Evolutionary conservation across 2,329 filamentous ascomycete species (phyloP).

Genomic region (Teratosphaeria nubilosa): DNA sequence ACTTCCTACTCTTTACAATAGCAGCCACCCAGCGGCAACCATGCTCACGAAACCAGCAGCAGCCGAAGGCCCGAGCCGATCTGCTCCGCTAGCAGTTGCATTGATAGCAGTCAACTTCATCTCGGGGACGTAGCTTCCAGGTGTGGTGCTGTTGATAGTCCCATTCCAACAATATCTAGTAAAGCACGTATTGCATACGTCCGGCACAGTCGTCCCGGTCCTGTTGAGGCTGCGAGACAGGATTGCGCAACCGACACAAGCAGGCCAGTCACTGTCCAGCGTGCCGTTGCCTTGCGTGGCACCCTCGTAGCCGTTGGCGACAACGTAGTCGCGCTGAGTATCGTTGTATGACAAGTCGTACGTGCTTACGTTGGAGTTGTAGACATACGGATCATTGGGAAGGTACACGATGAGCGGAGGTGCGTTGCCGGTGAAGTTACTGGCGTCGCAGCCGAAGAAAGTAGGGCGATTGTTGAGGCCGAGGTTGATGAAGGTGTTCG

Average conservation of each 20-base stretch:
- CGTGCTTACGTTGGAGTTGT: conserved; percentile 68
- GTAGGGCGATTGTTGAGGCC: conserved; percentile 59
- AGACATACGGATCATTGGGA: conserved; percentile 58
- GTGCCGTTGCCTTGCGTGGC: conserved; percentile 77
- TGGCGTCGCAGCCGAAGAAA: conserved; percentile 68
- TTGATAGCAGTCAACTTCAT: conserved; percentile 14
- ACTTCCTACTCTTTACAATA: background rate
- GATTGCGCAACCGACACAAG: conserved; percentile 81
- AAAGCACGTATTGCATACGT: conserved; percentile 69
- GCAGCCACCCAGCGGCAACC: background rate
- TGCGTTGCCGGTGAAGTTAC: conserved; percentile 48
- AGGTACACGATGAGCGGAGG: conserved; percentile 73
- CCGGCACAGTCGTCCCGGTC: conserved; percentile 58
- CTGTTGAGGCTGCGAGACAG: conserved; percentile 65
- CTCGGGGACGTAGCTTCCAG: conserved; percentile 16
- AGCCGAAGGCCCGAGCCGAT: background rate
- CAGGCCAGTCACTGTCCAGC: conserved; percentile 61
- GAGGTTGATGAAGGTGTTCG: conserved; percentile 68
- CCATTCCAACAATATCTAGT: conserved; percentile 86
- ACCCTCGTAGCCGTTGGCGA: conserved; percentile 75
- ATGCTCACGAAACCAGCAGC: background rate
- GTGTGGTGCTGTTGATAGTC: conserved; percentile 34
- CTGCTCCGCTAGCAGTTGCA: background rate
- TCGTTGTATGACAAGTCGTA: conserved; percentile 57
- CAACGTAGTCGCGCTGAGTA: conserved; percentile 63